A percentile compares a stretch with the other conserved stretches of the same genome.
Evolutionary conservation across 2,329 filamentous ascomycete species (phyloP).

Genomic region (Fusarium virguliforme): DNA sequence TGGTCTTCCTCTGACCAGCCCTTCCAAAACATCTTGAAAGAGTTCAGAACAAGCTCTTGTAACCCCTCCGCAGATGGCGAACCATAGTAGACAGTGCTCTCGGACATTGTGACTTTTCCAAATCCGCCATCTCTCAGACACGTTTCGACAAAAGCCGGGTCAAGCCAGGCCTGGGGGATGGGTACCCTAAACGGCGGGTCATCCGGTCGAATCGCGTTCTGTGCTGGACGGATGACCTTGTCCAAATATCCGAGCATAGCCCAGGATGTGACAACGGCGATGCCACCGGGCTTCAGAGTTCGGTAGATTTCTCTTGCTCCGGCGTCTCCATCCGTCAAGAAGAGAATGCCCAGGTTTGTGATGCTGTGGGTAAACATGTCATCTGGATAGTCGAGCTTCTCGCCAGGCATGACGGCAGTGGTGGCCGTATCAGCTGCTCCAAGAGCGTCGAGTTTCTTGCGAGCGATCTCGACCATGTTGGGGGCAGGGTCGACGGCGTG

Average conservation of each 20-base stretch:
- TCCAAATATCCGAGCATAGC: neutral
- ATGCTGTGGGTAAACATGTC: conserved; percentile 9
- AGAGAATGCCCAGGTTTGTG: neutral
- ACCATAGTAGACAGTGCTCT: neutral
- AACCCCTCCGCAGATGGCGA: neutral
- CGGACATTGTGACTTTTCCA: neutral
- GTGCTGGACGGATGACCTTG: neutral
- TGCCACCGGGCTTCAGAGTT: neutral
- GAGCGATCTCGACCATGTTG: neutral
- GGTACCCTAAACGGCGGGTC: neutral
- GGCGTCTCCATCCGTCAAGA: neutral
- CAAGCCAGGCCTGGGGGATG: neutral
- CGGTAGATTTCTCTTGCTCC: neutral
- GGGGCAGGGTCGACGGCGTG: neutral
- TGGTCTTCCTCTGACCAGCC: neutral
- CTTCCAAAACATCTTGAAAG: conserved; percentile 5
- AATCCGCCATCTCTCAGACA: neutral
- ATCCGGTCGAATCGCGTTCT: neutral
- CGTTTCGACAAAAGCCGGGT: neutral
- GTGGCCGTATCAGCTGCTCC: neutral
- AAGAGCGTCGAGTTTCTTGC: neutral
- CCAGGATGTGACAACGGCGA: conserved; percentile 1
- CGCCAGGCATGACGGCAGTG: neutral
- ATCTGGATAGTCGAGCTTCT: neutral
- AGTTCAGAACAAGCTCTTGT: neutral